Base-by-base conservation (phyloP, 139 green algal species). In the Nannochloris sp. region DNA sequence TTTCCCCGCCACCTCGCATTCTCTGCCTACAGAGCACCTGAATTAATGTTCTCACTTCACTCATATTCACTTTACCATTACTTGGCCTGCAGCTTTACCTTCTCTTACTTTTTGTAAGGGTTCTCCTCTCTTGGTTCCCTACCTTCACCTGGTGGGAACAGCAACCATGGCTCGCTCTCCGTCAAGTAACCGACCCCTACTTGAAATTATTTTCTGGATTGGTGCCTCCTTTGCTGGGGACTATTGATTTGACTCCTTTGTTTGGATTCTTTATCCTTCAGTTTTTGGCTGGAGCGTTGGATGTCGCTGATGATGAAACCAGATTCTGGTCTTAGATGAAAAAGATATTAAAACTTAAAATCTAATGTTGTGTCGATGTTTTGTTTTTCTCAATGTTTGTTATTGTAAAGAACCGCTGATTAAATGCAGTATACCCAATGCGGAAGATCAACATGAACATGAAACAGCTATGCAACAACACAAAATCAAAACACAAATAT, bases 181-280 rank as follows among this genome's bases (percentile, higher is more conserved):
- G 88, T 9, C 85, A 95, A 79, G 85, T 96, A 60, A 98, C 92
- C 8, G 92, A 97, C 82, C 92, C 92, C 4, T 98, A 98, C 78
- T 81, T 98, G 30, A 95, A 96, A 77, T 82, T 98, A 65, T 98
- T 96, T 82, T 83, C 85, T 13, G 86, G 86, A 44, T 80, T 98
- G 61, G 79, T 98, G 48, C 92, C 92, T 7, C 92, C 92, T 3
- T 75, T 98, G 47, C 87, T 97, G 65, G 92, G 92, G 9, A 87
- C 88, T 62, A 92, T 98, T 65, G 92, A 98, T 78, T 90, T 98
- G 75, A 98, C 92, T 8, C 92, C 92, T 4, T 83, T 98, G 25
- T 81, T 98, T 32, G 90, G 92, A 35, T 98, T 98, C 83, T 78
- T 98, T 45, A 90, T 98, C 55, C 78, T 98, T n/a, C 91, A 97